These are phyloP conservation scores for Chaetomium strumarium DNA, from an alignment of 2,329 filamentous ascomycete species.

Conservation along the genomic window DNA sequence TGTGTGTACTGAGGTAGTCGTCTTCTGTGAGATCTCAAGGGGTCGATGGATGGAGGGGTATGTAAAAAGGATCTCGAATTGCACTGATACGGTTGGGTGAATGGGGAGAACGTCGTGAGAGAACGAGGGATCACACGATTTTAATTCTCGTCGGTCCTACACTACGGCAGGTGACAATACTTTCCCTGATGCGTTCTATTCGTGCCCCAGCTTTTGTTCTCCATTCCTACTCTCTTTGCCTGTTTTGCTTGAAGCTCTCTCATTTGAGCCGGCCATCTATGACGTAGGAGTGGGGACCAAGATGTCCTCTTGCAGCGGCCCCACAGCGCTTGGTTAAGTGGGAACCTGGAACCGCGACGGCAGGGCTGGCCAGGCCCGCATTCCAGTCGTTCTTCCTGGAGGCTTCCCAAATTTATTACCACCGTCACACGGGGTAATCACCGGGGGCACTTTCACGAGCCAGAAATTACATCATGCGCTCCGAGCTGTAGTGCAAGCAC, in stretches of 20 bases:
- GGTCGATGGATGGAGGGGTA: neutral
- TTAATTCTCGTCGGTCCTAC: slow-evolving; percentile 11
- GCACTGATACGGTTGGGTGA: slow-evolving; percentile 1
- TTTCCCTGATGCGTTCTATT: slow-evolving; percentile 12
- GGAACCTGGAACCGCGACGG: too few species aligned
- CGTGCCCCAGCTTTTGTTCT: slow-evolving; percentile 4
- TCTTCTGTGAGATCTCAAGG: neutral
- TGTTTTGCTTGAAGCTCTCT: slow-evolving; percentile 6
- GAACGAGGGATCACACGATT: slow-evolving; percentile 8
- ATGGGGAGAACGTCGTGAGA: neutral
- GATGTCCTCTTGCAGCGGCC: too few species aligned
- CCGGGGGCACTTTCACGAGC: too few species aligned
- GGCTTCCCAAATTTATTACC: too few species aligned
- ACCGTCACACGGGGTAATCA: too few species aligned
- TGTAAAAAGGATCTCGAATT: too few species aligned
- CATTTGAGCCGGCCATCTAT: slow-evolving; percentile 19
- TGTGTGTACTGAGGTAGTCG: neutral
- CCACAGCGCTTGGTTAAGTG: neutral
- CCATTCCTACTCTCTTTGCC: neutral
- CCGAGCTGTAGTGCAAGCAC: too few species aligned
- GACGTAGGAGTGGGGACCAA: slow-evolving; percentile 16
- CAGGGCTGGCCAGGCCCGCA: too few species aligned
- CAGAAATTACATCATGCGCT: too few species aligned
- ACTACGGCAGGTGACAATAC: neutral
- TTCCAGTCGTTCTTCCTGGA: too few species aligned